A percentile compares a stretch with the other conserved stretches of the same genome.
These are phyloP conservation scores for Ajuga chamaepitys DNA, from an alignment of 257 asterid genomes.

Conservation along the genomic window DNA sequence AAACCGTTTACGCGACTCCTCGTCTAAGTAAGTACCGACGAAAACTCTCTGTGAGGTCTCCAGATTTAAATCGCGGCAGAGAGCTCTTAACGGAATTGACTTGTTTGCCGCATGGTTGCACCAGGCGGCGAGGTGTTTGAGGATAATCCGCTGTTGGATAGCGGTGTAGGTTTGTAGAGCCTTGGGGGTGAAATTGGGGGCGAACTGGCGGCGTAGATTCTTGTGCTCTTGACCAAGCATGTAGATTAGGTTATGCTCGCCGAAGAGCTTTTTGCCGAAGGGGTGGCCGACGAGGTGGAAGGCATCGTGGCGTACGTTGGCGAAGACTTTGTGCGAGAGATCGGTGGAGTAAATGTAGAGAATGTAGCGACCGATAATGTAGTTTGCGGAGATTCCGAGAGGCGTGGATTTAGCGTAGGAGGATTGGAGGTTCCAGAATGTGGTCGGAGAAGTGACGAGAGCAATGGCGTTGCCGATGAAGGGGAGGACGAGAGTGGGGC, in stretches of 20 bases:
- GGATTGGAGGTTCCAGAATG: slow-evolving; percentile 70
- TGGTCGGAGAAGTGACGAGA: slow-evolving; percentile 50
- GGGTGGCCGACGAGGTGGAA: slow-evolving; percentile 91
- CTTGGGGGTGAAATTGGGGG: slow-evolving; percentile 78
- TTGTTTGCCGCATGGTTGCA: slow-evolving; percentile 4
- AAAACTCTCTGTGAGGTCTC: slow-evolving; percentile 90
- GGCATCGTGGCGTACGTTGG: slow-evolving; percentile 89
- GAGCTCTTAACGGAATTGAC: slow-evolving; percentile 51
- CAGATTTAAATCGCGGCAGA: slow-evolving; percentile 76
- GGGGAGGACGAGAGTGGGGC: slow-evolving; percentile 67
- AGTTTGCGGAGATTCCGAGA: slow-evolving; percentile 67
- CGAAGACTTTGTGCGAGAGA: slow-evolving; percentile 64
- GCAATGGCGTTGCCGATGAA: slow-evolving; percentile 71
- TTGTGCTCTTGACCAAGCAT: slow-evolving; percentile 86
- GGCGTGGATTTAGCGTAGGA: slow-evolving; percentile 51
- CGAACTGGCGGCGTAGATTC: slow-evolving; percentile 70
- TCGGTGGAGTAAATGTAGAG: slow-evolving; percentile 74
- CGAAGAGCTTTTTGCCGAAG: slow-evolving; percentile 80
- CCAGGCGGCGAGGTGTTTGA: slow-evolving; percentile 59
- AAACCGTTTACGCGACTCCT: slow-evolving; percentile 44
- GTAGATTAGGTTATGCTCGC: slow-evolving; percentile 76
- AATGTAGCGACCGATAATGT: slow-evolving; percentile 73
- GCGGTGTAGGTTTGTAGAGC: slow-evolving; percentile 60
- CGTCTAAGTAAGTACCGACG: slow-evolving; percentile 61
- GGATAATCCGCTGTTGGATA: slow-evolving; percentile 59